phyloP scores from a whole-genome alignment of 2,329 filamentous ascomycete species.

The Talaromyces albobiverticillius region DNA sequence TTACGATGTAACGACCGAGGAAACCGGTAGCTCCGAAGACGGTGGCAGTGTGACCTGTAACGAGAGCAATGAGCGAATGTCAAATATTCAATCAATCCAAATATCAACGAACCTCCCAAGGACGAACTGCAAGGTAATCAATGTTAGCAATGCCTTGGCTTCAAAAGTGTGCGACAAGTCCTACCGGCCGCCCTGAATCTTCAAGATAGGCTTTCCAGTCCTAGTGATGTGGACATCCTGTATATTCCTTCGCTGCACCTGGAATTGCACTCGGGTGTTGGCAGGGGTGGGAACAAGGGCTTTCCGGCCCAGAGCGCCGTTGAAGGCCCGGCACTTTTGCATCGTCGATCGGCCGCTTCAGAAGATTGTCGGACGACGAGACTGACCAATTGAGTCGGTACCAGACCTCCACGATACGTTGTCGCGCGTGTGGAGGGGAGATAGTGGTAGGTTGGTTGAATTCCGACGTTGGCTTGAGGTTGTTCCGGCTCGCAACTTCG shows the following conservation, averaged over 20 bases:
- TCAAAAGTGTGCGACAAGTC: constrained; percentile 29
- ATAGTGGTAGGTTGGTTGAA: constrained; percentile 8
- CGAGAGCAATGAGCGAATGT: constrained; percentile 26
- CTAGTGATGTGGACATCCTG: constrained; percentile 91
- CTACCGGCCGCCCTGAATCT: constrained; percentile 84
- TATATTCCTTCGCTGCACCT: constrained; percentile 49
- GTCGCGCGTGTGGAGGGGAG: constrained; percentile 11
- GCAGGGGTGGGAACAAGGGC: constrained; percentile 33
- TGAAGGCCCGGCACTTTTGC: constrained; percentile 45
- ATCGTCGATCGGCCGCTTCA: constrained; percentile 36
- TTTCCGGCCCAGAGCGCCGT: constrained; percentile 39
- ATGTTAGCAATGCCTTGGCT: constrained; percentile 15
- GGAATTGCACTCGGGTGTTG: constrained; percentile 32
- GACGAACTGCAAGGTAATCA: constrained; percentile 61
- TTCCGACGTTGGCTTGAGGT: constrained; percentile 10
- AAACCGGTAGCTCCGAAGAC: constrained; percentile 98
- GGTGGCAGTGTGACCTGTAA: constrained; percentile 86
- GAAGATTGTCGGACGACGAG: constrained; percentile 4
- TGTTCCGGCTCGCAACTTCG: constrained; percentile 14
- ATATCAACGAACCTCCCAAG: constrained; percentile 67
- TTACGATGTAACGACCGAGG: constrained; percentile 95
- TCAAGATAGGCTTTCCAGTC: constrained; percentile 92
- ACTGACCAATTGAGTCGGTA: constrained; percentile 19
- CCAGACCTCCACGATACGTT: constrained; percentile 14
- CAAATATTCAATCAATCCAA: constrained; percentile 16